These are phyloP conservation scores for Phtheirospermum japonicum DNA, from an alignment of 257 asterid species.

Conservation along the genomic window DNA sequence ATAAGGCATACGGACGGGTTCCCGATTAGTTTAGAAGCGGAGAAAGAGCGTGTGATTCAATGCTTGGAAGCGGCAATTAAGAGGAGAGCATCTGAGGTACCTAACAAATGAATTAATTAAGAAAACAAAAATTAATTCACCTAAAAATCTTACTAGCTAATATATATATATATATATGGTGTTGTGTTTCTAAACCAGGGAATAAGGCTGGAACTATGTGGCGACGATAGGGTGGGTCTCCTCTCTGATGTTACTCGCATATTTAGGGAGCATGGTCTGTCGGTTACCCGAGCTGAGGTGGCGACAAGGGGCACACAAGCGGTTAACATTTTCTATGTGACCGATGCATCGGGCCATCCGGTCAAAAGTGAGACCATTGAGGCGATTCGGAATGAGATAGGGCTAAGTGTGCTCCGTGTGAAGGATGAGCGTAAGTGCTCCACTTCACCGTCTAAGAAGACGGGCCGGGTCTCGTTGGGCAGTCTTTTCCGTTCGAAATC, in stretches of 20 bases:
- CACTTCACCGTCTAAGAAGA: neutral
- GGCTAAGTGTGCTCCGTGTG: constrained; percentile 47
- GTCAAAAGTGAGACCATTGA: constrained; percentile 53
- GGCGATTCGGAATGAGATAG: constrained; percentile 54
- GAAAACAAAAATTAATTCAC: no score
- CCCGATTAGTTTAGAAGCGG: constrained; percentile 60
- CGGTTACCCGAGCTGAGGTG: constrained; percentile 64
- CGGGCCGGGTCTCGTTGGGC: constrained; percentile 57
- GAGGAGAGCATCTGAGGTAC: constrained; percentile 54
- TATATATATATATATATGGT: no score
- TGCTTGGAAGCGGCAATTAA: constrained; percentile 76
- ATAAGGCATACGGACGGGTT: constrained; percentile 62
- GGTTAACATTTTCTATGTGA: constrained; percentile 52
- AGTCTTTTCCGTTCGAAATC: constrained; percentile 75
- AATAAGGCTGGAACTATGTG: constrained; percentile 53
- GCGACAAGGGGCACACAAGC: constrained; percentile 57
- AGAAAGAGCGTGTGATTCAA: constrained; percentile 54
- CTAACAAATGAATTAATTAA: no score
- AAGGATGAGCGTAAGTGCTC: constrained; percentile 46
- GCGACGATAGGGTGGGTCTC: constrained; percentile 58
- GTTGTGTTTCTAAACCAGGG: constrained; percentile 37
- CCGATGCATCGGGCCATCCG: constrained; percentile 50
- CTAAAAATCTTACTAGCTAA: no score
- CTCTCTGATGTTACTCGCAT: constrained; percentile 62
- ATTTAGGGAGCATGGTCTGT: constrained; percentile 61